Conservation (phyloP, 164 flowering plant genomes). For the Vitis cinerea region DNA sequence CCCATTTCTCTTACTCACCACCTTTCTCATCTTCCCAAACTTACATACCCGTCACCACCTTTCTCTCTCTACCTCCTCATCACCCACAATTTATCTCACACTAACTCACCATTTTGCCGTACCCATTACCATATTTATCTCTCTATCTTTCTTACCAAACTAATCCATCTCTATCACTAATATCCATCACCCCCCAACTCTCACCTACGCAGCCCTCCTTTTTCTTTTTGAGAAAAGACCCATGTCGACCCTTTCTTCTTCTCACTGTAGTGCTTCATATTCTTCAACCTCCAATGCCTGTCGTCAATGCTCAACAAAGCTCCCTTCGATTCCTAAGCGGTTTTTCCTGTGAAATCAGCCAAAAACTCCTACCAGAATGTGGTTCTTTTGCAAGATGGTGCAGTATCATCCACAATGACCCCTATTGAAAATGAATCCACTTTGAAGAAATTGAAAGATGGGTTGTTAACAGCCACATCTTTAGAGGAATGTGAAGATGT, state of each 20-base stretch:
- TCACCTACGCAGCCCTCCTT: neutral
- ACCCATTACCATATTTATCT: too few species aligned
- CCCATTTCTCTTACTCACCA: too few species aligned
- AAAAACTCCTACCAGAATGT: conserved; percentile 15
- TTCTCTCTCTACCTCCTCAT: too few species aligned
- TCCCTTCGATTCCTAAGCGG: conserved; percentile 12
- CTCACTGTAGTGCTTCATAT: conserved; percentile 14
- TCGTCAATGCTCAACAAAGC: conserved; percentile 2
- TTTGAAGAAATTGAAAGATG: conserved; percentile 36
- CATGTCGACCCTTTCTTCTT: conserved; percentile 39
- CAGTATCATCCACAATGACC: conserved; percentile 34
- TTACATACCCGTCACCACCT: too few species aligned
- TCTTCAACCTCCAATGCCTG: neutral
- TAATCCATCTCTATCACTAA: too few species aligned
- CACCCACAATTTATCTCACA: too few species aligned
- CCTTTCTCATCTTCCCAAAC: too few species aligned
- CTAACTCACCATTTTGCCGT: too few species aligned
- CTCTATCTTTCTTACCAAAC: too few species aligned
- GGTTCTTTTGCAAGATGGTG: conserved; percentile 49
- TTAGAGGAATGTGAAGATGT: conserved; percentile 29
- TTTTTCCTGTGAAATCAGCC: conserved; percentile 13
- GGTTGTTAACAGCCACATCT: conserved; percentile 30
- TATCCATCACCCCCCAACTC: neutral
- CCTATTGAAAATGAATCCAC: conserved; percentile 34
- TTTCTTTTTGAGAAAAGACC: neutral